Evolutionary conservation across 2,329 filamentous ascomycete species (phyloP).

Genomic region (Phialemoniopsis sp.): DNA sequence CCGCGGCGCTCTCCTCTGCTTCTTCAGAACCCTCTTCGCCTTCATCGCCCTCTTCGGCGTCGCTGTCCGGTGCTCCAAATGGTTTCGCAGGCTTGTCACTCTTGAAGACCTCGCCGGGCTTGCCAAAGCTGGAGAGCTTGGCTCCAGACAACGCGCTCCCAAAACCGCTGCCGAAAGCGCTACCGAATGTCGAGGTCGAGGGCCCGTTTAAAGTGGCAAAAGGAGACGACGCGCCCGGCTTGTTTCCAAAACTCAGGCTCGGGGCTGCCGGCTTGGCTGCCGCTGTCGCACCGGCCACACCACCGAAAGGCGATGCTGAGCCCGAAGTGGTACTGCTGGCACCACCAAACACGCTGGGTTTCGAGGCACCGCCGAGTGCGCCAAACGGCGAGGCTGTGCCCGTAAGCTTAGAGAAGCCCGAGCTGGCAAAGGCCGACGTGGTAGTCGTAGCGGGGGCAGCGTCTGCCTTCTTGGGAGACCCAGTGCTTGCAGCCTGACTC

Average conservation of each 20-base stretch:
- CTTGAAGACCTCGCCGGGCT: conserved; percentile 48
- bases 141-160: conserved; percentile 27
- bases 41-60: conserved; percentile 46
- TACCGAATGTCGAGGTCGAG: conserved; percentile 44
- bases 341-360: conserved; percentile 46
- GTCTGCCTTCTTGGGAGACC: too few relatives aligned
- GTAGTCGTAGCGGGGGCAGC: conserved; percentile 30
- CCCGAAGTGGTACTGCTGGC: conserved; percentile 27
- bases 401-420: conserved; percentile 64
- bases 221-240: conserved; percentile 32
- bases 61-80: conserved; percentile 73
- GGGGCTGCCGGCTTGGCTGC: conserved; percentile 25
- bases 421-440: conserved; percentile 61
- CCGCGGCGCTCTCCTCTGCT: conserved; percentile 43
- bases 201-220: conserved; percentile 37
- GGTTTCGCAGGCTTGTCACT: conserved; percentile 63
- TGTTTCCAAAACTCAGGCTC: conserved; percentile 45
- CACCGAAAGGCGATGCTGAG: conserved; percentile 28
- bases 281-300: conserved; percentile 21
- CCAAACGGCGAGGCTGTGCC: conserved; percentile 63
- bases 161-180: conserved; percentile 38
- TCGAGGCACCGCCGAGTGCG: conserved; percentile 38
- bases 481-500: conserved; percentile 5
- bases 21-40: conserved; percentile 28
- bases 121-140: conserved; percentile 66